Evolutionary conservation across 1,284 basidiomycete species (phyloP).

Genomic region (Malassezia furfur): DNA sequence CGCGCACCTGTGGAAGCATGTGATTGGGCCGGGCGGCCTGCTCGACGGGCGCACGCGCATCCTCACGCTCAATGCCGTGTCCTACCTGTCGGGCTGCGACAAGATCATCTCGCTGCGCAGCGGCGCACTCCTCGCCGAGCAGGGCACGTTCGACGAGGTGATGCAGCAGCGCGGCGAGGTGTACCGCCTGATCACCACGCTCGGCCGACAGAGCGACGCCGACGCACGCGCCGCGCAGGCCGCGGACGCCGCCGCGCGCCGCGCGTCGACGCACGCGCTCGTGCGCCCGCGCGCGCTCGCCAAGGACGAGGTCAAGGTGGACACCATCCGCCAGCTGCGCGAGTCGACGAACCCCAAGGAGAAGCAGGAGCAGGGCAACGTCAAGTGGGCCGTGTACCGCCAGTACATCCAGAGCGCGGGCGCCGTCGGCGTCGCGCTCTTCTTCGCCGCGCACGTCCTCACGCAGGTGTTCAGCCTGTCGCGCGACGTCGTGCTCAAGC

Average conservation of each 20-base stretch:
- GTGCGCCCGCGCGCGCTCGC: slow-evolving; percentile 29
- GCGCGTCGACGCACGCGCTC: slow-evolving; percentile 22
- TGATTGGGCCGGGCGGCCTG: slow-evolving; percentile 78
- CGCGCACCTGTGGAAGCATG: slow-evolving; percentile 59
- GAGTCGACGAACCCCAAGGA: slow-evolving; percentile 39
- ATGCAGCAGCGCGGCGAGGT: slow-evolving; percentile 63
- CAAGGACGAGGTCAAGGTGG: slow-evolving; percentile 33
- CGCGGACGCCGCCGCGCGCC: slow-evolving; percentile 15
- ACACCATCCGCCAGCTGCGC: slow-evolving; percentile 40
- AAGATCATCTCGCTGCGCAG: slow-evolving; percentile 68
- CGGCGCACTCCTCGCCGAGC: slow-evolving; percentile 52
- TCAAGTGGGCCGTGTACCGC: slow-evolving; percentile 39
- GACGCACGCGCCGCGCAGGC: slow-evolving; percentile 12
- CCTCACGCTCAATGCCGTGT: slow-evolving; percentile 78
- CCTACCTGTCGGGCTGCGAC: slow-evolving; percentile 72
- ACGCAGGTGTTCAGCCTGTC: slow-evolving; percentile 38
- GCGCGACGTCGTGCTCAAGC: slow-evolving; percentile 43
- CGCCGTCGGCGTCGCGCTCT: slow-evolving; percentile 29
- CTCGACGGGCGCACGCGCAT: slow-evolving; percentile 72
- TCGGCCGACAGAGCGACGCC: slow-evolving; percentile 51
- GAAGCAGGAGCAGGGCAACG: slow-evolving; percentile 35
- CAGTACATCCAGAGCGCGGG: slow-evolving; percentile 39
- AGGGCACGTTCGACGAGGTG: slow-evolving; percentile 58
- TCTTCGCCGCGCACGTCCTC: slow-evolving; percentile 29
- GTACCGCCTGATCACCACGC: slow-evolving; percentile 62